These are phyloP conservation scores for Rhodosporidiobolus odoratus DNA, from an alignment of 768 basidiomycete species.

Conservation along the genomic window DNA sequence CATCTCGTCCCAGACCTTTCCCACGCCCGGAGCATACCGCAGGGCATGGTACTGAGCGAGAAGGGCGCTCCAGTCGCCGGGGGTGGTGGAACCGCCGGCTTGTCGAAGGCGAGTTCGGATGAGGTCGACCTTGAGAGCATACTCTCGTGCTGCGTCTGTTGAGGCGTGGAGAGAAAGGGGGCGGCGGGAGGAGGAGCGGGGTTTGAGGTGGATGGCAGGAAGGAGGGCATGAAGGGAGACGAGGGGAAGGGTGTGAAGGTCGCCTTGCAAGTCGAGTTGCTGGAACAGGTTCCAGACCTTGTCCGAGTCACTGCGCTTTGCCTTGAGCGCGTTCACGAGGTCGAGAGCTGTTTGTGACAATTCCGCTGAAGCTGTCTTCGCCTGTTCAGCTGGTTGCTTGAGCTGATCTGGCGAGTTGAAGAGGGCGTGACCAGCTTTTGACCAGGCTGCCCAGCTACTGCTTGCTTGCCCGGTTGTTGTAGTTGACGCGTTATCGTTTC, in stretches of 20 bases:
- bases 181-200: neutral
- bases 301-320: neutral
- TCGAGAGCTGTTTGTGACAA: constrained; percentile 1
- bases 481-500: neutral
- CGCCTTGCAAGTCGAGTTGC: constrained; percentile 22
- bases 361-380: neutral
- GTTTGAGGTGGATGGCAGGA: constrained; percentile 19
- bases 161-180: constrained; percentile 8
- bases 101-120: constrained; percentile 18
- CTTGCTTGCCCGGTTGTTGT: neutral
- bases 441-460: constrained; percentile 1
- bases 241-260: constrained; percentile 17
- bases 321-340: constrained; percentile 23
- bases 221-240: constrained; percentile 27
- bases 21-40: constrained; percentile 22
- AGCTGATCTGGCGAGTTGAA: constrained; percentile 1
- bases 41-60: constrained; percentile 21
- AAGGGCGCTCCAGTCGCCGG: constrained; percentile 18
- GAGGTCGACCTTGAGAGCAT: constrained; percentile 26
- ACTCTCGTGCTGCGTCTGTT: constrained; percentile 6
- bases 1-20: constrained; percentile 28
- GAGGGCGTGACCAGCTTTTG: constrained; percentile 11
- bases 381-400: neutral
- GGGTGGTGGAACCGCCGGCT: constrained; percentile 11
- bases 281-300: constrained; percentile 23